Percentiles rank a stretch among this genome's conserved stretches.
phyloP scores from a whole-genome alignment of 1,284 basidiomycete genomes.

The Irpex rosettiformis region DNA sequence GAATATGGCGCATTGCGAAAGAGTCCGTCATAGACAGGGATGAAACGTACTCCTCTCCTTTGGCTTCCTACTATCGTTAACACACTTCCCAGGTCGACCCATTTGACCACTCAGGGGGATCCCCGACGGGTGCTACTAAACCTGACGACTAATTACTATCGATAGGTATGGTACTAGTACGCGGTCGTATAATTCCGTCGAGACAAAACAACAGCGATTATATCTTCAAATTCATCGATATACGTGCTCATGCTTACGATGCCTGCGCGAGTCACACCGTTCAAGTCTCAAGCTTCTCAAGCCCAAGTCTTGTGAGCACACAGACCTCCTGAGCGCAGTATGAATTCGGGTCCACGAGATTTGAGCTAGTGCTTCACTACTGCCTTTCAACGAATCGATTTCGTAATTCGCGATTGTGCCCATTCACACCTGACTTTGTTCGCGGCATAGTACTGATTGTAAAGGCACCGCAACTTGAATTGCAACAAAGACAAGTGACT shows the following conservation, averaged over 20 bases:
- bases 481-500: not conserved
- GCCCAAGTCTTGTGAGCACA: not conserved
- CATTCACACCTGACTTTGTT: not conserved
- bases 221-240: not conserved
- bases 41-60: not conserved
- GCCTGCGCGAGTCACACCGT: not conserved
- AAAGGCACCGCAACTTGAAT: not conserved
- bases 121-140: too few relatives aligned
- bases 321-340: not conserved
- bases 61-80: not conserved
- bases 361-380: not conserved
- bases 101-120: too few relatives aligned
- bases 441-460: not conserved
- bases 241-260: not conserved
- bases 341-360: not conserved
- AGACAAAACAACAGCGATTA: not conserved
- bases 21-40: not conserved
- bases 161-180: too few relatives aligned
- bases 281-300: too few relatives aligned
- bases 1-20: not conserved
- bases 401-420: not conserved
- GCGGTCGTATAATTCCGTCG: not conserved
- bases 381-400: not conserved
- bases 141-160: too few relatives aligned
- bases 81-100: not conserved